Percentiles rank a stretch among this genome's conserved stretches.
These are phyloP conservation scores for Mallotus nudiflorus DNA, from an alignment of 345 rosid genomes.

Conservation along the genomic window DNA sequence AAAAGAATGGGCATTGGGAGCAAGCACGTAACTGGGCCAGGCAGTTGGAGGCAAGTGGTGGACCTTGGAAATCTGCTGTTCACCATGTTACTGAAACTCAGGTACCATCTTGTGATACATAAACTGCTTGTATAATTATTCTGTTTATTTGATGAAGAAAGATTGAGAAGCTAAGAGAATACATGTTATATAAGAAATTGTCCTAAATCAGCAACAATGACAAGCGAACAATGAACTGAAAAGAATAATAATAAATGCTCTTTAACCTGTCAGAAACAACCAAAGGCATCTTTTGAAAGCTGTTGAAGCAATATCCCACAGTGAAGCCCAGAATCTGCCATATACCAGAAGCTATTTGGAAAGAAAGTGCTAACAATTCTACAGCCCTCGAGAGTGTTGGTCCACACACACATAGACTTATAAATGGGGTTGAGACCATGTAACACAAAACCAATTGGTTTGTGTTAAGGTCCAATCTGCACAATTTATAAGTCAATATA, in stretches of 20 bases:
- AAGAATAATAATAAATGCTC: neutral
- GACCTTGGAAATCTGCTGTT: slow-evolving; percentile 77
- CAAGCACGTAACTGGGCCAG: slow-evolving; percentile 98
- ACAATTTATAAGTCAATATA: too few relatives aligned
- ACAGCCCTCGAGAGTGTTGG: too few relatives aligned
- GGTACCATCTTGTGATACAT: slow-evolving; percentile 42
- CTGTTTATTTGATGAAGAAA: neutral
- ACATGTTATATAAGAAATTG: neutral
- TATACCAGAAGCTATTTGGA: too few relatives aligned
- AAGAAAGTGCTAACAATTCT: too few relatives aligned
- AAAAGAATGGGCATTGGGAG: slow-evolving; percentile 88
- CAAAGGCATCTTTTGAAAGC: neutral
- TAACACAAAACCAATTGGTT: too few relatives aligned
- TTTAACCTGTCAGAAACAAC: neutral
- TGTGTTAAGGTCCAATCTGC: too few relatives aligned
- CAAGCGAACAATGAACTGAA: neutral
- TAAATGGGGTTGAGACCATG: too few relatives aligned
- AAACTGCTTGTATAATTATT: neutral
- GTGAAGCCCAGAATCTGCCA: too few relatives aligned
- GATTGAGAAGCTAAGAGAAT: neutral
- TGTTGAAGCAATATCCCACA: too few relatives aligned
- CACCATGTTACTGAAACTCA: slow-evolving; percentile 96
- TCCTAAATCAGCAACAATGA: neutral
- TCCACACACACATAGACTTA: too few relatives aligned
- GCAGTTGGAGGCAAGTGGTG: slow-evolving; percentile 88